These are phyloP conservation scores for Fusarium sambucinum DNA, from an alignment of 2,329 filamentous ascomycete genomes.

Conservation along the genomic window DNA sequence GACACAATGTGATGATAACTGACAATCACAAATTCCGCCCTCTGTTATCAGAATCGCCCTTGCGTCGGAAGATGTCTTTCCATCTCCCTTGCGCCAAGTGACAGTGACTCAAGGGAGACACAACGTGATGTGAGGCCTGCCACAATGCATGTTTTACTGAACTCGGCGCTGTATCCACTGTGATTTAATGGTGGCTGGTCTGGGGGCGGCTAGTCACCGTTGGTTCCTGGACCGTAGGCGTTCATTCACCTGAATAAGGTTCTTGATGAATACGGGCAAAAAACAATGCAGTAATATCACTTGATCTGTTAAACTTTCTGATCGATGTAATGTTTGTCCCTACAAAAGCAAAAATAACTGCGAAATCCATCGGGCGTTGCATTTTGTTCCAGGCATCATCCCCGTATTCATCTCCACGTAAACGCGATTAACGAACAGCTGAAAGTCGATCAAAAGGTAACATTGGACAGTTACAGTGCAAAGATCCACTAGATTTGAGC, in stretches of 20 bases:
- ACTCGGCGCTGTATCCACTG: constrained; percentile 5
- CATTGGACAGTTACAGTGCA: background rate
- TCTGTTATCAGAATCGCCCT: constrained; percentile 10
- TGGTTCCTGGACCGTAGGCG: constrained; percentile 13
- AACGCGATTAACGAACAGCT: constrained; percentile 31
- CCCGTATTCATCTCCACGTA: constrained; percentile 13
- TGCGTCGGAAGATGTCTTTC: constrained; percentile 6
- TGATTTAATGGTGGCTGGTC: constrained; percentile 3
- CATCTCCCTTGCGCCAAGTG: constrained; percentile 12
- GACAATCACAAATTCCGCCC: background rate
- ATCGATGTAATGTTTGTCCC: background rate
- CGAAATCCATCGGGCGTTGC: background rate
- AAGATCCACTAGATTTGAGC: background rate
- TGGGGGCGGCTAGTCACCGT: constrained; percentile 1
- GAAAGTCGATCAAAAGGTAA: constrained; percentile 6
- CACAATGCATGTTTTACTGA: background rate
- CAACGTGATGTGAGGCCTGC: background rate
- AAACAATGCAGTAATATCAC: background rate
- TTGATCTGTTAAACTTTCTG: background rate
- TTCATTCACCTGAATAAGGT: background rate
- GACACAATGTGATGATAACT: background rate
- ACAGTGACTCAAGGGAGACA: background rate
- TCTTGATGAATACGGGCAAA: background rate
- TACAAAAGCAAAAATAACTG: background rate
- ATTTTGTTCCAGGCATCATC: constrained; percentile 12